Evolutionary conservation across 192 early-diverging fungal genomes (phyloP).

Genomic region (Coemansia sp.): DNA sequence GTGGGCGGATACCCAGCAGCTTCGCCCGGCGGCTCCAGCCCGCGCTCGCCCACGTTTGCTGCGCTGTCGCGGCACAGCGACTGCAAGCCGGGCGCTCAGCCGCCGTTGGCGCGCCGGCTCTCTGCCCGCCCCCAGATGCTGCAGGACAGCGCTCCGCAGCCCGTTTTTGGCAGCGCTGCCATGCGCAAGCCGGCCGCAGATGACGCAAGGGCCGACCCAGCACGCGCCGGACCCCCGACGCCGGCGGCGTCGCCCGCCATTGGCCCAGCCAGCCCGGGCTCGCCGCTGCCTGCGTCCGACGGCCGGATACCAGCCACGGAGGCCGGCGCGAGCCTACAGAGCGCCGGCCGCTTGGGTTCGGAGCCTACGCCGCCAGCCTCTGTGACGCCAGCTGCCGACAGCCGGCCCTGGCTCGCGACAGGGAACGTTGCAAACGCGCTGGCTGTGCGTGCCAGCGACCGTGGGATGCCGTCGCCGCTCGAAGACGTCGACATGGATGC

Average conservation of each 20-base stretch:
- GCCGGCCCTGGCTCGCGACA: neutral
- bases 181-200: neutral
- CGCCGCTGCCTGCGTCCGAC: neutral
- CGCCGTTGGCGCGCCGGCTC: conserved; percentile 1
- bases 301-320: neutral
- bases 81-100: conserved; percentile 8
- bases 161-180: neutral
- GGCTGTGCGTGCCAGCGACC: neutral
- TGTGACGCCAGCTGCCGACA: conserved; percentile 10
- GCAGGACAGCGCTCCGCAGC: neutral
- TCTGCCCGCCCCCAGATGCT: conserved; percentile 1
- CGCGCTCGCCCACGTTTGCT: neutral
- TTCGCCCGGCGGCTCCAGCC: neutral
- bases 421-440: neutral
- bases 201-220: neutral
- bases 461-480: neutral
- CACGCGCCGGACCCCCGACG: neutral
- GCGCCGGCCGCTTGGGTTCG: neutral
- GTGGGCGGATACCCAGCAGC: conserved; percentile 20
- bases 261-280: neutral
- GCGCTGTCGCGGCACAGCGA: conserved; percentile 5
- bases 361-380: neutral
- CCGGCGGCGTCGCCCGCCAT: neutral
- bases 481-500: conserved; percentile 1
- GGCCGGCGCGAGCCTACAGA: neutral